These are phyloP conservation scores for Blastocrithidia nonstop DNA, from an alignment of 208 protist genomes.

Conservation along the genomic window DNA sequence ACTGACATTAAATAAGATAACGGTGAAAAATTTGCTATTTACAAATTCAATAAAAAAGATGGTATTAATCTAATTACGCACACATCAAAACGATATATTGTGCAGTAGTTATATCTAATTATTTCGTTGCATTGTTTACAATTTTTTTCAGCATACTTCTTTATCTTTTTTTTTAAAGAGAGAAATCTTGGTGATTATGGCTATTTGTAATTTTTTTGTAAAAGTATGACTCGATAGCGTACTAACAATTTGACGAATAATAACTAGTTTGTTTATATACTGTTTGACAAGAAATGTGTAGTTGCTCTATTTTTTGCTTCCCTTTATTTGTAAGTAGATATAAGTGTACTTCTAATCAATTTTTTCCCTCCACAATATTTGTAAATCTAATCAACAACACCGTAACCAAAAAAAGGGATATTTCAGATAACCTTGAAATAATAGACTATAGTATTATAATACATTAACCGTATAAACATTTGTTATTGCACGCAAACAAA, in stretches of 20 bases:
- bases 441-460: background rate
- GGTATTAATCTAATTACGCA: too few relatives aligned
- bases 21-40: too few relatives aligned
- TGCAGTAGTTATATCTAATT: too few relatives aligned
- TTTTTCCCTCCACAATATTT: background rate
- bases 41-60: too few relatives aligned
- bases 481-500: too few relatives aligned
- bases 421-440: background rate
- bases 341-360: constrained; percentile 1
- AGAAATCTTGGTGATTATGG: too few relatives aligned
- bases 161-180: too few relatives aligned
- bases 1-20: too few relatives aligned
- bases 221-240: background rate
- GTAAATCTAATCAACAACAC: background rate
- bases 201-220: constrained; percentile 5
- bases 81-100: background rate
- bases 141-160: constrained; percentile 10
- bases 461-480: background rate
- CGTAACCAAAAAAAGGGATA: background rate
- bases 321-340: too few relatives aligned
- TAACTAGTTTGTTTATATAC: background rate
- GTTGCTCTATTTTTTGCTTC: too few relatives aligned
- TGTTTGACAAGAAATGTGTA: constrained; percentile 1
- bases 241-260: constrained; percentile 1
- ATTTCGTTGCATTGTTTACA: too few relatives aligned